A percentile compares a stretch with the other conserved stretches of the same genome.
phyloP scores from a whole-genome alignment of 164 flowering plant species.

The Kalanchoe fedtschenkoi region DNA sequence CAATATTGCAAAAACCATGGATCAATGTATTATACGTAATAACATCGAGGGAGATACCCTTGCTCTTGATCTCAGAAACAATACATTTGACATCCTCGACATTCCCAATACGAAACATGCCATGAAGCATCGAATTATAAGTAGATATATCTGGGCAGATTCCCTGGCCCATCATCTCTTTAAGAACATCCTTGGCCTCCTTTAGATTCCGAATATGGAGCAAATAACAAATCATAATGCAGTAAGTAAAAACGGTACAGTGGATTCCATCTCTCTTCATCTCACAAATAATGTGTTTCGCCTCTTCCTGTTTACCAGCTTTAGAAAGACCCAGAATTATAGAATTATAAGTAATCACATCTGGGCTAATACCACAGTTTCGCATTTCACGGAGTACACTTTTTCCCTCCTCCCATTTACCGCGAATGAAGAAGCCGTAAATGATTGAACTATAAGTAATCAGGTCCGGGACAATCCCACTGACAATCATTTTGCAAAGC shows the following conservation, averaged over 20 bases:
- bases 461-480: not conserved
- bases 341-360: not conserved
- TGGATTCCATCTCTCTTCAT: constrained; percentile 3
- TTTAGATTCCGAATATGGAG: not conserved
- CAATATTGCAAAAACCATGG: not conserved
- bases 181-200: not conserved
- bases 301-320: not conserved
- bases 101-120: constrained; percentile 1
- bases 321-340: not conserved
- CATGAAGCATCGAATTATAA: constrained; percentile 2
- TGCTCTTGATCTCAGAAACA: constrained; percentile 4
- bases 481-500: not conserved
- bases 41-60: not conserved
- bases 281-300: not conserved
- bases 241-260: not conserved
- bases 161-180: not conserved
- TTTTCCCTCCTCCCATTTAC: constrained; percentile 5
- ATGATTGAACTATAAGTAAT: constrained; percentile 6
- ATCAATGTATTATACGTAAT: not conserved
- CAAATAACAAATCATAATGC: not conserved
- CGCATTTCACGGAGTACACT: not conserved
- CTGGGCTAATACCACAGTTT: not conserved
- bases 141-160: not conserved
- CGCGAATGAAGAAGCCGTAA: constrained; percentile 6
- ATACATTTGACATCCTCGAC: constrained; percentile 1